Conservation (phyloP, 192 early-diverging fungal species). For the Jimgerdemannia flammicorona region DNA sequence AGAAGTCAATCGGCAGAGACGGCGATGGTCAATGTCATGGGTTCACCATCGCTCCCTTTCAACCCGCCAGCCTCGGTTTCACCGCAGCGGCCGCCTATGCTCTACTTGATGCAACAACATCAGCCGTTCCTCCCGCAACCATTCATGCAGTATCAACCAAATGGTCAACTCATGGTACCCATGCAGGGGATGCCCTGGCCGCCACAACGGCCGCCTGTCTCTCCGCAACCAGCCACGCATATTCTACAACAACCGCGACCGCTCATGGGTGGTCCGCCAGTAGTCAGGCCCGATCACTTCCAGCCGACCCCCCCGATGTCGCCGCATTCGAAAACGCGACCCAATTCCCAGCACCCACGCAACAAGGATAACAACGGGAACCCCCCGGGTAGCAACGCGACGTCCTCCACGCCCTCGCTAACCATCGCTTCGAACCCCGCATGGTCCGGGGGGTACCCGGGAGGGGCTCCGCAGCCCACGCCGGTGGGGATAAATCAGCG, state of each 20-base stretch:
- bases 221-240: not conserved
- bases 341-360: not conserved
- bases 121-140: not conserved
- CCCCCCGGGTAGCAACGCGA: not conserved
- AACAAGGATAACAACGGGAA: not conserved
- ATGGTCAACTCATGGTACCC: not conserved
- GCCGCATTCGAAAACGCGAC: not conserved
- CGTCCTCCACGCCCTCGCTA: not conserved
- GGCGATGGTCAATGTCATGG: not conserved
- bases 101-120: not conserved
- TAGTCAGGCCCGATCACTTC: not conserved
- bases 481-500: no score
- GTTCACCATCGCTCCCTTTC: not conserved
- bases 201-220: not conserved
- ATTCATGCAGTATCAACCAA: not conserved
- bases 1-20: not conserved
- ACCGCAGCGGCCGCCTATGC: not conserved
- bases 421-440: not conserved
- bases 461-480: no score
- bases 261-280: no score
- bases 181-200: not conserved
- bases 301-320: not conserved
- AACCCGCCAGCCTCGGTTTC: not conserved
- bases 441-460: not conserved
- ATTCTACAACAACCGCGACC: not conserved